Evolutionary conservation across 176 grass and related monocot genomes (phyloP), one percentile per base, ranked within the genome.

Genomic region (Stipa capillata): DNA sequence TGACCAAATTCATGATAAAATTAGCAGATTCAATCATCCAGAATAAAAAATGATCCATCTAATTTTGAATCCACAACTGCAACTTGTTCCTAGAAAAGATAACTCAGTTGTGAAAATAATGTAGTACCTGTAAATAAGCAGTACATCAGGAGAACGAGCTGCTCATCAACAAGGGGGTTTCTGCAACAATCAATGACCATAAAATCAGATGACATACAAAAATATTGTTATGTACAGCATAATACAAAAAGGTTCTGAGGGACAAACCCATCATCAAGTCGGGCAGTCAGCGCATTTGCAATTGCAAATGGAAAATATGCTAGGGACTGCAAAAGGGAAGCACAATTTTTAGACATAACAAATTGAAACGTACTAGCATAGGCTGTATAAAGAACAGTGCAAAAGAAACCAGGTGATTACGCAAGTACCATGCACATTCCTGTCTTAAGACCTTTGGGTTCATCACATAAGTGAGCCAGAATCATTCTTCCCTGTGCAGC

Each of bases 381-480:
- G 13, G 44, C 36, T 42, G 23, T 5, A 82, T 18, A 63, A 86
- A 65, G 68, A 25, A 70, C 41, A 35, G 11, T 53, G 37, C 3
- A 39, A 34, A 69, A 65, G 17, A 62, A 59, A 72, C 63, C 37
- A 63, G 83, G 58, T 59, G 59, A 27, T 74, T 76, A 57, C 49
- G 63, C 12, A 69, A 77, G 14, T 91, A 98, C 92, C 91, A 94
- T 98, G 92, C 95, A 98, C 95, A 98, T 94, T 83, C 95, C 95
- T 69, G 92, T 98, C 88, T 98, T 98, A 63, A 98, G 87, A 83
- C 95, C 92, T 81, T 94, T 98, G 61, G 95, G 95, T 79, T 98
- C 95, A 80, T 98, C 95, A 81, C 95, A 98, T 48, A 98, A 87
- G 73, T 98, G 95, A 80, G 95, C 95, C 32, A 98, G 85, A 82